These are phyloP conservation scores for Agastache rugosa DNA, from an alignment of 257 asterid species.

Conservation along the genomic window DNA sequence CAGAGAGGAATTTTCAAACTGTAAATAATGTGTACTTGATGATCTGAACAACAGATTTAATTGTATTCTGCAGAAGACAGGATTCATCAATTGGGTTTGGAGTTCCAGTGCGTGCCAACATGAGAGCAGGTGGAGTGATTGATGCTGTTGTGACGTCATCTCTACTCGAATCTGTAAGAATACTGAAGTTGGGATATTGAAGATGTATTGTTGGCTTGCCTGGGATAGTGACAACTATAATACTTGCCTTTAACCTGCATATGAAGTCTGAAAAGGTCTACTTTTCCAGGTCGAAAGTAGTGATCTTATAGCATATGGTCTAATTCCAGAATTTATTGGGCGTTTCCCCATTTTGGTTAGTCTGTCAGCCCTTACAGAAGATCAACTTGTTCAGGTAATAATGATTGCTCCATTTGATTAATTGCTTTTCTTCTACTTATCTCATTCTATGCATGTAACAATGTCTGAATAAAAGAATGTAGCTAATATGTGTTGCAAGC, in stretches of 20 bases:
- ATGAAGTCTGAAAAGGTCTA: conserved; percentile 38
- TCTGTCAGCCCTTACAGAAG: conserved; percentile 83
- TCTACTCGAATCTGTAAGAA: conserved; percentile 86
- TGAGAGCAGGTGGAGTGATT: conserved; percentile 83
- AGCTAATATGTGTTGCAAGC: background rate
- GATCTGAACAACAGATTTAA: conserved; percentile 15
- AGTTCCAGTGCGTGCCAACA: conserved; percentile 89
- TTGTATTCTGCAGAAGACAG: conserved; percentile 67
- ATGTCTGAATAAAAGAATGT: background rate
- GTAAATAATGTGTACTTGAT: conserved; percentile 7
- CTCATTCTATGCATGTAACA: background rate
- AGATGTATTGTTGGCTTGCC: conserved; percentile 25
- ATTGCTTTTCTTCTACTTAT: conserved; percentile 17
- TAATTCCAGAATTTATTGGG: conserved; percentile 93
- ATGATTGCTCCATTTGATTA: conserved; percentile 26
- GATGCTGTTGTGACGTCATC: conserved; percentile 79
- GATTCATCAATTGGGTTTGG: conserved; percentile 97
- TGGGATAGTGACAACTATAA: conserved; percentile 33
- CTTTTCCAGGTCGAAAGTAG: conserved; percentile 88
- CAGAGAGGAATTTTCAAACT: background rate
- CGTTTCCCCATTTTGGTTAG: conserved; percentile 95
- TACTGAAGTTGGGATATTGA: conserved; percentile 32
- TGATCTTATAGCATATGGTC: conserved; percentile 90
- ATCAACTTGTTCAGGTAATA: conserved; percentile 89
- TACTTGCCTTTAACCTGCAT: conserved; percentile 31